Evolutionary conservation across 176 grass and related monocot species (phyloP).

Genomic region (Phoenix dactylifera): DNA sequence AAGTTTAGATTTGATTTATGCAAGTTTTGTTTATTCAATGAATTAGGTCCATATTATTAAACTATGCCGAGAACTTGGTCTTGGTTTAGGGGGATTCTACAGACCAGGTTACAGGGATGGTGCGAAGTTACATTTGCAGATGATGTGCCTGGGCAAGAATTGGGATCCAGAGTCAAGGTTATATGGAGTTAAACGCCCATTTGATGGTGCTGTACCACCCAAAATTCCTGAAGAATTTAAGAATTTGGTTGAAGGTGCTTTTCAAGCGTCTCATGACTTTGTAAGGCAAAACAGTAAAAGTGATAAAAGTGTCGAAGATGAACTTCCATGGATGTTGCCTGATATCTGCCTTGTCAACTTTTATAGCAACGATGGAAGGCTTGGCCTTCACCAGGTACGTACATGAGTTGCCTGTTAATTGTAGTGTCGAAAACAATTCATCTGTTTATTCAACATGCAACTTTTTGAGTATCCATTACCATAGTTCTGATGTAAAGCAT

Average conservation of each 20-base stretch:
- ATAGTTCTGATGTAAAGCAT: too few relatives aligned
- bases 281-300: slow-evolving; percentile 2
- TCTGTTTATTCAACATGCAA: too few relatives aligned
- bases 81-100: slow-evolving; percentile 45
- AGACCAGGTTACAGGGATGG: slow-evolving; percentile 41
- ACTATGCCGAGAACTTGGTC: slow-evolving; percentile 35
- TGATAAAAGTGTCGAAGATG: neutral
- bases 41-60: slow-evolving; percentile 47
- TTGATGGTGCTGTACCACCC: slow-evolving; percentile 37
- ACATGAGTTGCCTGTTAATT: slow-evolving; percentile 3
- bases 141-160: slow-evolving; percentile 67
- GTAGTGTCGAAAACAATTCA: too few relatives aligned
- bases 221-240: slow-evolving; percentile 32
- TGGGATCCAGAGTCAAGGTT: slow-evolving; percentile 42
- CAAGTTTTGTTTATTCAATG: neutral
- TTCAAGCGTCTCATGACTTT: slow-evolving; percentile 29
- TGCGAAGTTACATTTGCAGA: slow-evolving; percentile 24
- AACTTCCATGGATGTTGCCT: slow-evolving; percentile 35
- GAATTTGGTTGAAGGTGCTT: slow-evolving; percentile 23
- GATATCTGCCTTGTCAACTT: slow-evolving; percentile 66
- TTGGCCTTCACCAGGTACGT: slow-evolving; percentile 65
- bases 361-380: slow-evolving; percentile 23
- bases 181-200: slow-evolving; percentile 20
- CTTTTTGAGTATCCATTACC: too few relatives aligned
- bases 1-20: too few relatives aligned